Base-by-base conservation (phyloP, 2,329 filamentous ascomycete species). In the Epichloe gansuensis region DNA sequence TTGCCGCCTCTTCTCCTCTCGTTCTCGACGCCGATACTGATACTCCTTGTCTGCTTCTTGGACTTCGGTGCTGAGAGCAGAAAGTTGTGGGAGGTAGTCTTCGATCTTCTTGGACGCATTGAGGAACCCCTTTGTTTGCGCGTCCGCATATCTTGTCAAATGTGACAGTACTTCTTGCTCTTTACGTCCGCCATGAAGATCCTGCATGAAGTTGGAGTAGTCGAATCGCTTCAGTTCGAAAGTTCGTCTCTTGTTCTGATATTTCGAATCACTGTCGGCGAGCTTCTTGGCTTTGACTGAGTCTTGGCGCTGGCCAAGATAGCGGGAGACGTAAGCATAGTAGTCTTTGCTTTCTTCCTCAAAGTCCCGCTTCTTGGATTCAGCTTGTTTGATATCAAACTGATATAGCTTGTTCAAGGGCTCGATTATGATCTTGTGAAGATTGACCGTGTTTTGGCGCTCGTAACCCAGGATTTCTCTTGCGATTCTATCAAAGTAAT, bases 341-440 rank as follows among this genome's bases (percentile, higher is more conserved):
- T 95, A 98, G 65, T 98, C 93, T 66, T 95, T 93, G 72, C 91
- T 97, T 66, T 98, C 93, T 63, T 98, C 93, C 57, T 98, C 93
- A 61, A 98, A 98, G 60, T 97, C 93, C 58, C 93, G 89, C 70
- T 93, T 95, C 73, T 98, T 98, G 41, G 86, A 77, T 63, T 98
- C 93, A 27, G 91, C 94, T 67, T 95, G 89, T 68, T 98, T 98
- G 72, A 98, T 97, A 62, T 98, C 94, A 57, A 91, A 77, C 55
- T 89, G 89, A 68, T 98, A 98, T 13, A 98, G 74, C 68, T 89
- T 95, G 58, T 80, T 84, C 58, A 98, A 79, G 1, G 94, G 94
- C 43, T 98, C 93, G 58, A 98, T 95, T 62, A 98, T 90, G 50
- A 95, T 85, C 64, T 83, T 91, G 62, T 96, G 90, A 36, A 98